Evolutionary conservation across 768 basidiomycete genomes (phyloP), one percentile per base, ranked within the genome.

Genomic region (Postia placenta): DNA sequence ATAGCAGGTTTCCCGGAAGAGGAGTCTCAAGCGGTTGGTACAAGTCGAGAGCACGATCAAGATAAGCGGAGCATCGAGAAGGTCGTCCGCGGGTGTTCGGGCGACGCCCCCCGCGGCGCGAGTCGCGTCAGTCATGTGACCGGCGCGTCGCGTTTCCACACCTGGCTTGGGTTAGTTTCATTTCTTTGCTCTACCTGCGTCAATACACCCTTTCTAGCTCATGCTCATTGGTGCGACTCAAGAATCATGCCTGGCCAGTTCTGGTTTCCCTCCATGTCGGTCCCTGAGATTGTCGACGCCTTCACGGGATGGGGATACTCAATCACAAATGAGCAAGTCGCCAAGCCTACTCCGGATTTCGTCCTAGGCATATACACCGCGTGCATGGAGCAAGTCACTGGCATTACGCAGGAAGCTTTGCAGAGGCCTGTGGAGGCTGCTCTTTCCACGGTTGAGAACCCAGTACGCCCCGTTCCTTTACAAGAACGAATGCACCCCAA

Each of bases 321-420:
- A 6, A 74, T 88, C 27, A 81, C 74, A 55, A 73, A 74, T 40
- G 81, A 86, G 45, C 85, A 89, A 54, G 80, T 92, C 37, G 60
- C 74, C 37, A 73, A 74, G 15, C 89, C 89, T 1, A 78, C 78
- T 1, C 58, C 80, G 0, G 85, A 89, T 37, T 87, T 88, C 55
- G 85, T 90, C 25, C 74, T 81, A 30, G 71, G 69, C 45, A 76
- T 90, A 17, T 91, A 85, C 66, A 73, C 70, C 50, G 79, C 82
- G 6, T 87, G 87, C 60, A 74, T 92, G 36, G 75, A 83, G 36
- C 83, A 86, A 58, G 79, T 88, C 49, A 83, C 83, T 4, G 75
- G 76, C 45, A 70, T 92, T 47, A 73, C 72, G 25, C 73, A 76
- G 27, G 80, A 83, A 7, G 64, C 67, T 24, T 73, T 92, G 4